Evolutionary conservation across 306 rosid genomes (phyloP).

Genomic region (Pterocarpus macrocarpus): DNA sequence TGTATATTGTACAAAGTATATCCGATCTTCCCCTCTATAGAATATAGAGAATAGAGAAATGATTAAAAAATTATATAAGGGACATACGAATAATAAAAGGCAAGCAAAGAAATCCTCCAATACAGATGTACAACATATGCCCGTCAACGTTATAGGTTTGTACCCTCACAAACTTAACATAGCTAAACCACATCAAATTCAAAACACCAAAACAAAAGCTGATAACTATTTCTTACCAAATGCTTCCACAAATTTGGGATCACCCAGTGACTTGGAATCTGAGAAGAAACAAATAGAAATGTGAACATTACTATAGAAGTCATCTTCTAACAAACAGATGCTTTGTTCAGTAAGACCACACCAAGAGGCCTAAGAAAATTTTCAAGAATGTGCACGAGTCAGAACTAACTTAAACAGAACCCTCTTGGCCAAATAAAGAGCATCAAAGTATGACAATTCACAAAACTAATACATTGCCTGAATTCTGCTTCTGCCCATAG

Average conservation of each 20-base stretch:
- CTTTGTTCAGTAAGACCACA: background rate
- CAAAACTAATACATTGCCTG: background rate
- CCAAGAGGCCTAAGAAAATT: background rate
- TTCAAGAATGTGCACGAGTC: background rate
- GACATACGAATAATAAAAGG: constrained; percentile 5
- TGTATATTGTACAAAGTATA: background rate
- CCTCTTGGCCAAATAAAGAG: background rate
- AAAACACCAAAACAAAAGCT: constrained; percentile 11
- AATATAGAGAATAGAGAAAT: background rate
- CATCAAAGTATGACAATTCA: constrained; percentile 1
- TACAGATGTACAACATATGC: constrained; percentile 1
- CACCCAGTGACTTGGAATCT: constrained; percentile 74
- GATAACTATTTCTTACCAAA: constrained; percentile 69
- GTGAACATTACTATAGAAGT: constrained; percentile 10
- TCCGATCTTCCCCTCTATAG: background rate
- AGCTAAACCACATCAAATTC: constrained; percentile 4
- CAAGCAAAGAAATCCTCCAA: constrained; percentile 6
- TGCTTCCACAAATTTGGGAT: constrained; percentile 73
- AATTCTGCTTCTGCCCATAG: background rate
- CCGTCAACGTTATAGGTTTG: background rate
- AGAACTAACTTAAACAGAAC: constrained; percentile 2
- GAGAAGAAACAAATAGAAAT: constrained; percentile 46
- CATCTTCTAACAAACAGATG: background rate
- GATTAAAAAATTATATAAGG: background rate
- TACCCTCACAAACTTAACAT: constrained; percentile 3